Conservation (phyloP, 805 yeast genomes). For the Candida broadrunensis region DNA sequence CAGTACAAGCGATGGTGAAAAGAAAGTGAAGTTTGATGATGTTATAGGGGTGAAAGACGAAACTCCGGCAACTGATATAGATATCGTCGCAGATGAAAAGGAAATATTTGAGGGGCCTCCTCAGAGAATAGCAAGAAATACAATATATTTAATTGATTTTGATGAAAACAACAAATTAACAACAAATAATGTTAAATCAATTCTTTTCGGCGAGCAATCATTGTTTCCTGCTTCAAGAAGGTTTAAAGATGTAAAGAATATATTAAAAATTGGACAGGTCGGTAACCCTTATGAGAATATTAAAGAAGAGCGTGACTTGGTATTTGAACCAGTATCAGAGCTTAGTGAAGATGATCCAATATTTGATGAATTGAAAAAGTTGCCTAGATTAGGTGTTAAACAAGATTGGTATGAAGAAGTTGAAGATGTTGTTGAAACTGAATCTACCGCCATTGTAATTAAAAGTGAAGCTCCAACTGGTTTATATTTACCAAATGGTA, state of each 20-base stretch:
- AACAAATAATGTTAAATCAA: slow-evolving; percentile 22
- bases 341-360: slow-evolving; percentile 34
- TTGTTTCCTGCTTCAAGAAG: slow-evolving; percentile 49
- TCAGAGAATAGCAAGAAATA: slow-evolving; percentile 56
- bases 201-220: slow-evolving; percentile 65
- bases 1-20: slow-evolving; percentile 4
- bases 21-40: slow-evolving; percentile 19
- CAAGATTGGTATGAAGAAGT: slow-evolving; percentile 45
- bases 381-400: slow-evolving; percentile 64
- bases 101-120: slow-evolving; percentile 63
- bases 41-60: neutral
- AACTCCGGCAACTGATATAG: neutral
- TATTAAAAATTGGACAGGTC: slow-evolving; percentile 39
- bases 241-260: slow-evolving; percentile 52
- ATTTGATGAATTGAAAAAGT: slow-evolving; percentile 41
- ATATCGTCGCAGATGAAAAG: slow-evolving; percentile 6
- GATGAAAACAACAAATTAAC: slow-evolving; percentile 20
- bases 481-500: slow-evolving; percentile 65
- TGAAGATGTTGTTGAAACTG: slow-evolving; percentile 34
- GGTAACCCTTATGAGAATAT: slow-evolving; percentile 33
- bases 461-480: slow-evolving; percentile 75
- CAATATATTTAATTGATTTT: slow-evolving; percentile 53
- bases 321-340: slow-evolving; percentile 30
- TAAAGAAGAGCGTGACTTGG: slow-evolving; percentile 30
- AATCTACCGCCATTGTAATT: slow-evolving; percentile 41